Base-by-base conservation (phyloP, 306 rosid species). In the Rosa persica region DNA sequence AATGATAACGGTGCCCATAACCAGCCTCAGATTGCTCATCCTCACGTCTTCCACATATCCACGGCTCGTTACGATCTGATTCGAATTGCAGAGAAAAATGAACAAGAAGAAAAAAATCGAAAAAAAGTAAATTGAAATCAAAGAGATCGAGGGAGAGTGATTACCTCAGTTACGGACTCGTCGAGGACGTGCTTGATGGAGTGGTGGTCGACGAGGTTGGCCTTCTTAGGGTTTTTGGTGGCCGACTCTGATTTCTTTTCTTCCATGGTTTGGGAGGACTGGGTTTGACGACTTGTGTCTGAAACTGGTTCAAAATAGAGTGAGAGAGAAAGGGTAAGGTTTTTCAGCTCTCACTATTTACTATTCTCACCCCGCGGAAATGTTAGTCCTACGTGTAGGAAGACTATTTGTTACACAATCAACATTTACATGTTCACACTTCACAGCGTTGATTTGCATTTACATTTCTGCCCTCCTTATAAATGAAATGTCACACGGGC, bases 161-260 rank as follows among this genome's bases (percentile, higher is more conserved):
- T 19, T 65, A 96, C 99, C 97, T 96, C 98, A 22, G 92, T 89
- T 62, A 86, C 90, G 39, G 97, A 89, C 81, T 93, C 99, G 81
- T 93, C 99, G 64, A 93, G 98, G 61, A 88, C 82, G 86, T 91
- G 90, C 67, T 93, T 91, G 87, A 96, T 89, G 79, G 98, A 95
- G 81, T 89, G 84, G 70, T 89, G 98, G 84, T 95, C 97, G 42
- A 85, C 66, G 80, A 95, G 96, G 85, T 92, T 95, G 62, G 90
- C 97, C 84, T 95, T 95, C 95, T 93, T 93, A 16, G 88, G 81
- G 76, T 73, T 76, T 79, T 88, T 88, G 75, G 64, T n/a, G 68
- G 77, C 79, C 77, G 88, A 77, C 66, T 81, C 78, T 55, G 84
- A 51, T 71, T 75, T 82, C 25, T 81, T 84, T 38, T 68, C 84